phyloP scores from a whole-genome alignment of 2,329 filamentous ascomycete genomes.

The Pyricularia sp. region DNA sequence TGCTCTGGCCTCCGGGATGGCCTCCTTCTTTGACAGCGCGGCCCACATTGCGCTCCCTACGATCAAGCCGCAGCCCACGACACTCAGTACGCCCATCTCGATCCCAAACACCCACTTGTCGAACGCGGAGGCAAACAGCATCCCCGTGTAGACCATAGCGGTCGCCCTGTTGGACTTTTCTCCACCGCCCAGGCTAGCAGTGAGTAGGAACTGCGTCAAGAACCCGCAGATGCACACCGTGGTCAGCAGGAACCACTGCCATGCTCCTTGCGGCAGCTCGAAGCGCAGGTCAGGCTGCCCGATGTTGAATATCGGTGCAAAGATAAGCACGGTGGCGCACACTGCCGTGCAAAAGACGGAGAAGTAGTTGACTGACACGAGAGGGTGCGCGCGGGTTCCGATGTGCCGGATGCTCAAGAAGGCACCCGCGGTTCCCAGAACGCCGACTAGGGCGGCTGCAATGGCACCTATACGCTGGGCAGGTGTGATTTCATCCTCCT shows the following conservation, averaged over 20 bases:
- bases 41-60: conserved; percentile 40
- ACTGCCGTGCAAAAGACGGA: conserved; percentile 57
- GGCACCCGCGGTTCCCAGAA: conserved; percentile 60
- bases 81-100: conserved; percentile 33
- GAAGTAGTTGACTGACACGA: conserved; percentile 84
- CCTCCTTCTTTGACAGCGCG: conserved; percentile 27
- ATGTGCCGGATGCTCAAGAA: conserved; percentile 69
- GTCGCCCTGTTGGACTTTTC: conserved; percentile 51
- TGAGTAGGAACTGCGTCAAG: conserved; percentile 75
- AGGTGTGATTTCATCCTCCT: conserved; percentile 3
- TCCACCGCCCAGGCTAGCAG: conserved; percentile 52
- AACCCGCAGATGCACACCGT: conserved; percentile 65
- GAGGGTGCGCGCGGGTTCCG: conserved; percentile 62
- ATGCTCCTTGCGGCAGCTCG: conserved; percentile 23
- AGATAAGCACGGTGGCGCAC: conserved; percentile 44
- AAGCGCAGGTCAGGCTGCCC: conserved; percentile 33
- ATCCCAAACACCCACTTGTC: conserved; percentile 40
- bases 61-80: conserved; percentile 37
- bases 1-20: conserved; percentile 9
- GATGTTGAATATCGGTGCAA: conserved; percentile 29
- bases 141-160: conserved; percentile 45
- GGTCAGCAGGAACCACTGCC: conserved; percentile 54
- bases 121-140: conserved; percentile 40
- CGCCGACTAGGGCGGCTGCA: conserved; percentile 52
- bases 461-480: conserved; percentile 11